These are phyloP conservation scores for Bryoerythrophyllum caledonicum DNA, from an alignment of 225 moss, liverwort and hornwort species.

Conservation along the genomic window DNA sequence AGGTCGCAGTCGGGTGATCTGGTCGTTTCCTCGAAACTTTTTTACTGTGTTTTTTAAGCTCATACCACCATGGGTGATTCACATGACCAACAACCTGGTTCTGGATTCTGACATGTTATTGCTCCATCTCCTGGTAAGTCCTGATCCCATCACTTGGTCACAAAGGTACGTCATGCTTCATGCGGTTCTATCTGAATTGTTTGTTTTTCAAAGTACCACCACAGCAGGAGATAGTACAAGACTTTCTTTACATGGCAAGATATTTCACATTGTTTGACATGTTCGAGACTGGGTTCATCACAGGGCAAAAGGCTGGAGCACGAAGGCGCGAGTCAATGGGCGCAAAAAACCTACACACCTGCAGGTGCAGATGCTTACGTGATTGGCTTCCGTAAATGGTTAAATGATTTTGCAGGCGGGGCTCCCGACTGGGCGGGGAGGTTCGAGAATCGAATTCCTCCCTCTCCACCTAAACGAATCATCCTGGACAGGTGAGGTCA, in stretches of 20 bases:
- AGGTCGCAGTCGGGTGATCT: slow-evolving; percentile 58
- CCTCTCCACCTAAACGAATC: slow-evolving; percentile 34
- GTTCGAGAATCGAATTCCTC: slow-evolving; percentile 44
- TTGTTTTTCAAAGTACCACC: neutral
- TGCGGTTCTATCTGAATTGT: neutral
- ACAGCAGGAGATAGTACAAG: neutral
- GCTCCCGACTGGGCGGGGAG: slow-evolving; percentile 61
- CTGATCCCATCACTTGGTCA: slow-evolving; percentile 17
- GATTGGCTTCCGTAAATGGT: slow-evolving; percentile 54
- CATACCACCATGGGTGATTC: slow-evolving; percentile 51
- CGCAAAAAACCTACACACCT: slow-evolving; percentile 36
- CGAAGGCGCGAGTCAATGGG: slow-evolving; percentile 44
- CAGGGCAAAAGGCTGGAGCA: slow-evolving; percentile 60
- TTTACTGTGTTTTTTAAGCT: slow-evolving; percentile 3
- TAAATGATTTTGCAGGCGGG: slow-evolving; percentile 58
- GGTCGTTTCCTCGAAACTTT: slow-evolving; percentile 73
- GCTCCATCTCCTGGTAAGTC: slow-evolving; percentile 63
- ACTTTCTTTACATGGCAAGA: neutral
- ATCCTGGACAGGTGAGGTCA: slow-evolving; percentile 59
- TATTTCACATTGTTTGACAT: slow-evolving; percentile 13
- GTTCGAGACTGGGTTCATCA: slow-evolving; percentile 14
- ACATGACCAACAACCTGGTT: slow-evolving; percentile 61
- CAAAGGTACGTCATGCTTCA: neutral
- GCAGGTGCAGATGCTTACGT: slow-evolving; percentile 61
- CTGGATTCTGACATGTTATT: slow-evolving; percentile 66